phyloP scores from a whole-genome alignment of 345 rosid genomes.

The Diplotaxis tenuifolia region DNA sequence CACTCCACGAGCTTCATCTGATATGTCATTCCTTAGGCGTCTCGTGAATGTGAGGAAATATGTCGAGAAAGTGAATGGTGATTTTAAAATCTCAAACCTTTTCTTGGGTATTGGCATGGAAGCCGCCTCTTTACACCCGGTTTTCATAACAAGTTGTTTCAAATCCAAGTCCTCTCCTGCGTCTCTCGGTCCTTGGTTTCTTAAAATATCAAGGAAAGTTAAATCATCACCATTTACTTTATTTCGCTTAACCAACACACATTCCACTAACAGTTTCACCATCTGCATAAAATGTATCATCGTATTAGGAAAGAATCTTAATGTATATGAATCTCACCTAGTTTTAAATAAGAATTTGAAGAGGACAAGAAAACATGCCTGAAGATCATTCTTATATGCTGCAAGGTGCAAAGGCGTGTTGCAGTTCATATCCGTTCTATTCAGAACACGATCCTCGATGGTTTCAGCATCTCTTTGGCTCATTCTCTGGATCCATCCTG shows the following conservation, averaged over 20 bases:
- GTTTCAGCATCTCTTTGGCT: neutral
- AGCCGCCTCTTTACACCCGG: neutral
- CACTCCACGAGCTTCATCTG: slow-evolving; percentile 15
- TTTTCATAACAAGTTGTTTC: neutral
- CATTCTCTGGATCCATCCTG: slow-evolving; percentile 19
- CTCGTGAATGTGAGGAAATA: accelerated
- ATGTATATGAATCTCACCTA: too few species aligned
- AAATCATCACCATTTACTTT: neutral
- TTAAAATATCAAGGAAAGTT: neutral
- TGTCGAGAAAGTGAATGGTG: slow-evolving; percentile 17
- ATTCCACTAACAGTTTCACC: neutral
- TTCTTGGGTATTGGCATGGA: neutral
- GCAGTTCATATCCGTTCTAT: neutral
- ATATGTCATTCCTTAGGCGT: neutral
- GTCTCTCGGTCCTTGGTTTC: too few species aligned
- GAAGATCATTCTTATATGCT: slow-evolving; percentile 20
- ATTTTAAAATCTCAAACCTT: neutral
- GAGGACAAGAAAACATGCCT: slow-evolving; percentile 15
- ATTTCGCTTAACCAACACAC: neutral
- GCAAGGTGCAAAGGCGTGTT: slow-evolving; percentile 35
- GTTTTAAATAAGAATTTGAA: neutral
- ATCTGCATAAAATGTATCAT: neutral
- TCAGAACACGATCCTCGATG: neutral
- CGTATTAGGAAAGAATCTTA: neutral
- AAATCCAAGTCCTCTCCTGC: too few species aligned